Percentiles rank a stretch among this genome's conserved stretches.
Evolutionary conservation across 2,329 filamentous ascomycete genomes (phyloP).

Genomic region (Colletotrichum lupini): DNA sequence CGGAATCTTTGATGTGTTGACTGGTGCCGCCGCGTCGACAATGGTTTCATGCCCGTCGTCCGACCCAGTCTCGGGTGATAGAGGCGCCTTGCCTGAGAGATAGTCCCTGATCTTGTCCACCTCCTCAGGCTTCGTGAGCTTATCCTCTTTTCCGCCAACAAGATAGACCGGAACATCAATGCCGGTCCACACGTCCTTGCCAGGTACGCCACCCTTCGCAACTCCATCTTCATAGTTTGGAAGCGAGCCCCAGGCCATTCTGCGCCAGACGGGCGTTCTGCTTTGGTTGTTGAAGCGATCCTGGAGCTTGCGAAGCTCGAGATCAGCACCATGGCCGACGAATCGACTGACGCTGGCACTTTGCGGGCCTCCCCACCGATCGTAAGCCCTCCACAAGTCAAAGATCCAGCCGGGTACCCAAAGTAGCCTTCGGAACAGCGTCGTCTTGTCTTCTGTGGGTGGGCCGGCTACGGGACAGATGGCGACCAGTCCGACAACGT

Average conservation of each 20-base stretch:
- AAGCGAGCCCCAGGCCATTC: slow-evolving; percentile 80
- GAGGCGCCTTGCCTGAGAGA: slow-evolving; percentile 20
- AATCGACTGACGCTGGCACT: slow-evolving; percentile 85
- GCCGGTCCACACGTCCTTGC: slow-evolving; percentile 76
- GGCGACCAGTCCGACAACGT: slow-evolving; percentile 81
- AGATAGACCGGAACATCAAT: slow-evolving; percentile 81
- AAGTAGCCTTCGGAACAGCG: slow-evolving; percentile 68
- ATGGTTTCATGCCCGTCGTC: slow-evolving; percentile 47
- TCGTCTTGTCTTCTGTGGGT: slow-evolving; percentile 57
- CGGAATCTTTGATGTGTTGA: slow-evolving; percentile 49
- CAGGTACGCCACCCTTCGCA: slow-evolving; percentile 73
- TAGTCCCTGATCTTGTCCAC: slow-evolving; percentile 71
- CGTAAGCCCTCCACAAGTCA: slow-evolving; percentile 80
- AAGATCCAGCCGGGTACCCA: slow-evolving; percentile 79
- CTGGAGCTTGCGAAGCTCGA: slow-evolving; percentile 75
- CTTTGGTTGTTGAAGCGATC: slow-evolving; percentile 85
- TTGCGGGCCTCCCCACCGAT: slow-evolving; percentile 80
- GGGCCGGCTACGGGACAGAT: slow-evolving; percentile 83
- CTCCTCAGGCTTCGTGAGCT: slow-evolving; percentile 78
- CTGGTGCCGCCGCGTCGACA: slow-evolving; percentile 61
- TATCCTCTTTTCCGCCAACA: slow-evolving; percentile 81
- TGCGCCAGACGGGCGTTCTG: slow-evolving; percentile 82
- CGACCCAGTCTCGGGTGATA: slow-evolving; percentile 26
- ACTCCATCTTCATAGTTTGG: slow-evolving; percentile 67
- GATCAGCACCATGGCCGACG: slow-evolving; percentile 73